phyloP scores from a whole-genome alignment of 148 eudicot species.

The Chenopodium album region DNA sequence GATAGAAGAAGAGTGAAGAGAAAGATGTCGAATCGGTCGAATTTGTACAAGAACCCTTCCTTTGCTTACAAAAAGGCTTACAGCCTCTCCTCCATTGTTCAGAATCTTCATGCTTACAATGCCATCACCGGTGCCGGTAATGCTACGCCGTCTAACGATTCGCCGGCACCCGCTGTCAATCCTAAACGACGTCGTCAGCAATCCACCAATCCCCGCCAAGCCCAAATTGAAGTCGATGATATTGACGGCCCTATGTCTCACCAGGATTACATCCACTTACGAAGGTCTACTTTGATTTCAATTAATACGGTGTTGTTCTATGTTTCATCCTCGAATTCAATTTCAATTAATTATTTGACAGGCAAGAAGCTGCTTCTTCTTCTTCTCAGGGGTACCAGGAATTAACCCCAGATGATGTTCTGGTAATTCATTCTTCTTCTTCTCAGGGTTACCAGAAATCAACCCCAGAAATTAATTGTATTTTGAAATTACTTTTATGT shows the following conservation, averaged over 20 bases:
- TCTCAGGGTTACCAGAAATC: too few relatives aligned
- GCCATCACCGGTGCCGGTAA: slow-evolving; percentile 66
- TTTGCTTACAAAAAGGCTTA: slow-evolving; percentile 54
- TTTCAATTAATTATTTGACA: slow-evolving; percentile 30
- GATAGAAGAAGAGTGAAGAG: not conserved
- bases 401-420: slow-evolving; percentile 50
- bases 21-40: slow-evolving; percentile 56
- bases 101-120: slow-evolving; percentile 66
- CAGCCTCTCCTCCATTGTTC: slow-evolving; percentile 60
- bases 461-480: too few relatives aligned
- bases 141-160: slow-evolving; percentile 32
- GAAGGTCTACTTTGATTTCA: slow-evolving; percentile 37
- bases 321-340: not conserved
- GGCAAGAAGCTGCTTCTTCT: slow-evolving; percentile 57
- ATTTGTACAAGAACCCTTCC: slow-evolving; percentile 80
- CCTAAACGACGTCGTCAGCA: slow-evolving; percentile 48
- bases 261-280: slow-evolving; percentile 56
- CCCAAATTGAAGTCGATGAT: slow-evolving; percentile 32
- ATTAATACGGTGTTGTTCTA: too few relatives aligned
- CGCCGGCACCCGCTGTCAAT: slow-evolving; percentile 21
- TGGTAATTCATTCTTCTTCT: slow-evolving; percentile 36
- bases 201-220: not conserved
- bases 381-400: slow-evolving; percentile 36
- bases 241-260: slow-evolving; percentile 60
- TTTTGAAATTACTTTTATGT: not conserved